Base-by-base conservation (phyloP, 805 yeast genomes). In the Phaffomyces opuntiae region DNA sequence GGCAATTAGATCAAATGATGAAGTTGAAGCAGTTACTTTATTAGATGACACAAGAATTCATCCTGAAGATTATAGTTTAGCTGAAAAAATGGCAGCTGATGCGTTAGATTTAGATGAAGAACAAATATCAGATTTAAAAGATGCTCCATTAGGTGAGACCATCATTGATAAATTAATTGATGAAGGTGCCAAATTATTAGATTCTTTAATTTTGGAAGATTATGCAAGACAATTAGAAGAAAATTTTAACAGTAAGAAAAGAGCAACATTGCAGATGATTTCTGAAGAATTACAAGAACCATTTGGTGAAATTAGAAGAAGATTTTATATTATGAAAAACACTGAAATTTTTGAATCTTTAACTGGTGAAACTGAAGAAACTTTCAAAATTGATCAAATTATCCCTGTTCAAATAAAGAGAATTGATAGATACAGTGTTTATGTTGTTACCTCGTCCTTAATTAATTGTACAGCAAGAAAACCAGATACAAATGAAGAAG, bases 81-180 rank as follows among this genome's bases (percentile, higher is more conserved):
- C 97, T 4, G 79, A 93, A 42, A 93, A 93, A 63, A 93, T 93
- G 90, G 98, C 97, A 8, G 93, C 96, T 2, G 99, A 93, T 70
- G 98, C 99, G 2, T 74, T 93, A 53, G 99, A 91, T 62, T 75
- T 90, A 52, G 96, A 89, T 56, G 99, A 95, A 57, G 98, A 91
- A 64, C 96, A 89, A 53, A 73, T 87, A 58, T 83, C 81, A 3
- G 90, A 83, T 46, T 64, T 83, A 40, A 90, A 87, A 59, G 83
- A 81, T 50, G 85, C 71, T 31, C 66, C 68, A 17, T 66, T 83
- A 49, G 93, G 90, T 41, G 90, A 90, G 39, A 86, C 88, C 3
- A 83, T 87, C 40, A 59, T 59, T 46, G 63, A 59, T 50, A 78
- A 79, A 49, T 82, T 84, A 60, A 73, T 88, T 48, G 74, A 80